Evolutionary conservation across 1,284 basidiomycete genomes (phyloP), one percentile per base, ranked within the genome.

Genomic region (Porphyrellus sp.): DNA sequence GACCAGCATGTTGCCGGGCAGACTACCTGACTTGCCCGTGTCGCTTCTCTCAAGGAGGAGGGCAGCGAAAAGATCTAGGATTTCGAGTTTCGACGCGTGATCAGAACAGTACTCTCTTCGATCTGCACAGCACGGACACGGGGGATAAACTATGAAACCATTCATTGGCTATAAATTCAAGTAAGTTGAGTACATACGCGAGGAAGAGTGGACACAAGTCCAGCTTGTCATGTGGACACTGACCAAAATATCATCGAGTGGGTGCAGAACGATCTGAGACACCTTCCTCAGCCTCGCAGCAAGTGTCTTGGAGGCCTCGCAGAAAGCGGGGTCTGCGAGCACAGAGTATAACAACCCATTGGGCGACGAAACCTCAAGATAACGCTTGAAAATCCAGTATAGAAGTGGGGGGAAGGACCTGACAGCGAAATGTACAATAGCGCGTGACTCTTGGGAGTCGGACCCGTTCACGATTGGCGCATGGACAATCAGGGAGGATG

Each of bases 361-460:
- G 18, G 62, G 53, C 11, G 54, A 63, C 34, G 60, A 52, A 55
- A 16, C 24, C 41, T 49, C 25, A 18, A 72, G 59, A 52, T 66
- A 71, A 18, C 78, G 76, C 41, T 57, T 61, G 53, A 77, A 63
- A 45, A 73, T 63, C 34, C 63, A 59, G 44, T 73, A 56, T 49
- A 72, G 69, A 13, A 59, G 52, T n/a, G 70, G 69, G 4, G 70
- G 58, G 3, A 73, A 59, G 31, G 72, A 70, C 35, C 75, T 75
- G 40, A 73, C 61, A 33, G 76, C 58, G 62, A 82, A 78, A 50
- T 75, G 64, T 46, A 77, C 60, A 48, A 73, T 63, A 8, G 74
- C 69, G 46, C 52, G 57, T 47, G 59, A 59, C 40, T 31, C 53
- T 27, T 52, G 54, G 24, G 24, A 42, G 52, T 57, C 48, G 21